Percentiles rank a stretch among this genome's conserved stretches.
phyloP scores from a whole-genome alignment of 176 grass and related monocot species.

The Bolboschoenus planiculmis region DNA sequence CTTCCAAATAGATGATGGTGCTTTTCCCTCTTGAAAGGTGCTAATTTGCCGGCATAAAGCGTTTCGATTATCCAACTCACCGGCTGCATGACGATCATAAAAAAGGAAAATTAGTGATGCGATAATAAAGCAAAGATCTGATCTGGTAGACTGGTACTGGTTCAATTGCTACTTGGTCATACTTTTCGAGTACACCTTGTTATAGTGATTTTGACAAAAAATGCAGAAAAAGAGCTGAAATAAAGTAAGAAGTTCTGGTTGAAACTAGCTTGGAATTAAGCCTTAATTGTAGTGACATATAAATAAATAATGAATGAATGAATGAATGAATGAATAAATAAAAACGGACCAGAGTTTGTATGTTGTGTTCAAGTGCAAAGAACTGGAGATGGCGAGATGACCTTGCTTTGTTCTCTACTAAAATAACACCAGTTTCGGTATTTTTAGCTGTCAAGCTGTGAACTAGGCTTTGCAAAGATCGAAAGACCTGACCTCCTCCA shows the following conservation, averaged over 20 bases:
- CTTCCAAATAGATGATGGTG: conserved; percentile 33
- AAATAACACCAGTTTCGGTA: conserved; percentile 49
- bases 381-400: conserved; percentile 68
- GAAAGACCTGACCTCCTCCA: conserved; percentile 89
- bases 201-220: background rate
- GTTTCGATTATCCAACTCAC: conserved; percentile 68
- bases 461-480: conserved; percentile 65
- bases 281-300: background rate
- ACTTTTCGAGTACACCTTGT: background rate
- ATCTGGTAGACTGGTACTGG: background rate
- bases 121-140: background rate
- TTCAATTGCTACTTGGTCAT: background rate
- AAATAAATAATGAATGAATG: background rate
- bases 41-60: conserved; percentile 52
- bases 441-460: conserved; percentile 51
- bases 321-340: too few species aligned
- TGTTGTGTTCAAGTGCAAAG: conserved; percentile 56
- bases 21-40: conserved; percentile 57
- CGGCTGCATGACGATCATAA: conserved; percentile 38
- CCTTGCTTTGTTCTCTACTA: conserved; percentile 58
- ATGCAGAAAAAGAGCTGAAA: background rate
- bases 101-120: background rate
- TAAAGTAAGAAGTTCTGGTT: background rate
- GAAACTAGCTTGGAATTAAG: background rate
- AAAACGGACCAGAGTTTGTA: conserved; percentile 30